Evolutionary conservation across 2,329 filamentous ascomycete species (phyloP).

Genomic region (Pseudocercospora crystallina): DNA sequence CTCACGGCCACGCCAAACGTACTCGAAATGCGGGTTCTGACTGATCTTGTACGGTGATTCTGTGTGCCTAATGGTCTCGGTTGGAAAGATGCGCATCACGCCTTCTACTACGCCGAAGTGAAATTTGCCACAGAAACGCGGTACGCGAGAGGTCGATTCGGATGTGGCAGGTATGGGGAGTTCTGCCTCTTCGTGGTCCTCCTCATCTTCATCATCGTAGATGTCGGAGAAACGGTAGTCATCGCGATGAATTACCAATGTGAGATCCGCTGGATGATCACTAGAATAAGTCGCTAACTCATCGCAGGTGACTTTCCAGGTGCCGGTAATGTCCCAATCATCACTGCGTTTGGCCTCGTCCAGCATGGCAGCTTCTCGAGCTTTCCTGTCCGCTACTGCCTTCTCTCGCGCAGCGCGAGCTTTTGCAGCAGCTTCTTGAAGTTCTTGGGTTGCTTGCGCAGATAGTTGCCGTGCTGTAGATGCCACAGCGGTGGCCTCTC

Average conservation of each 20-base stretch:
- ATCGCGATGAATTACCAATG: conserved; percentile 12
- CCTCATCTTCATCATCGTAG: conserved; percentile 6
- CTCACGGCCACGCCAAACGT: conserved; percentile 16
- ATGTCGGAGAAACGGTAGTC: conserved; percentile 1
- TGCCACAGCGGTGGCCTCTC: no score
- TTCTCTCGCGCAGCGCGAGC: not conserved
- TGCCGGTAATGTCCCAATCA: conserved; percentile 12
- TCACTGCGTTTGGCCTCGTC: conserved; percentile 1
- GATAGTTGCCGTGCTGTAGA: no score
- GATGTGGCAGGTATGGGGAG: no score
- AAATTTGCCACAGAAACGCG: conserved; percentile 14
- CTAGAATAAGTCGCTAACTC: conserved; percentile 1
- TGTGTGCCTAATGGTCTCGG: not conserved
- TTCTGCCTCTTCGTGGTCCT: conserved; percentile 4
- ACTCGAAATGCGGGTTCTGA: conserved; percentile 2
- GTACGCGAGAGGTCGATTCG: not conserved
- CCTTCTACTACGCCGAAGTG: conserved; percentile 12
- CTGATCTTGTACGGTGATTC: conserved; percentile 2
- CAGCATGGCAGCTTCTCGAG: not conserved
- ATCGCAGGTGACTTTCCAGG: conserved; percentile 4
- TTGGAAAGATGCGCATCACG: conserved; percentile 14
- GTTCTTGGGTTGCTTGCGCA: no score
- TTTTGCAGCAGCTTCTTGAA: not conserved
- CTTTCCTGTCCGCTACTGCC: not conserved
- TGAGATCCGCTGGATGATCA: not conserved